Base-by-base conservation (phyloP, 192 early-diverging fungal genomes). In the Coemansia furcata region DNA sequence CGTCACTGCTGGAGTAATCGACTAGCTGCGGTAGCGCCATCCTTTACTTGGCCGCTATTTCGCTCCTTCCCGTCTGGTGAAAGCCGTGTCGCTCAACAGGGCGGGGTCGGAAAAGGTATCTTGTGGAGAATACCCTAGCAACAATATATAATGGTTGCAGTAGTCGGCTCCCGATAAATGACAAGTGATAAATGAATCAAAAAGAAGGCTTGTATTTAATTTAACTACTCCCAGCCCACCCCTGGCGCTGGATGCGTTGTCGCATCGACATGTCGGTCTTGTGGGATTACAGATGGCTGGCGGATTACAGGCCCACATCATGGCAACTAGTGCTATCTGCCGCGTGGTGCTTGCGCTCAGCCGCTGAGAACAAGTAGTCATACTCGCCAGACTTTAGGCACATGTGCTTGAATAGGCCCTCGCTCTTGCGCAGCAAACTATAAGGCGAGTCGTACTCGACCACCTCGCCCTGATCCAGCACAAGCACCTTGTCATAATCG, bases 381-480 rank as follows among this genome's bases (percentile, higher is more conserved):
- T 87, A 92, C 68, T 96, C 94, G 3, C 93, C 92, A 38, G 90
- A 91, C 52, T 91, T 88, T 17, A 89, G 84, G 59, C 58, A 60
- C 58, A 60, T 36, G 33, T 60, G 58, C 36, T 63, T 63, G 36
- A 74, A 74, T 46, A 74, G 44, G 26, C 72, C 44, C 29, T 63
- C 36, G 19, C 62, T 39, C n/a, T 68, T 68, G 39, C 67, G 72
- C 66, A 91, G 66, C 46, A 94, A 68, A 35, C 79, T 79, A 36
- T 77, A 57, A 5, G 93, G 93, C 33, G 87, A 74, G 37, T 89
- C 92, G 43, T 84, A 87, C 69, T 95, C 94, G 7, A 85, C 86
- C 14, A 93, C 80, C 15, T 74, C 60, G 21, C 93, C 93, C 23
- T 78, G 75, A 55, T 93, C 91, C 26, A 96, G 71, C 1, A 96